Percentiles rank a stretch among this genome's conserved stretches.
These are phyloP conservation scores for Rhizopus stolonifer DNA, from an alignment of 371 early-diverging fungal species.

Conservation along the genomic window DNA sequence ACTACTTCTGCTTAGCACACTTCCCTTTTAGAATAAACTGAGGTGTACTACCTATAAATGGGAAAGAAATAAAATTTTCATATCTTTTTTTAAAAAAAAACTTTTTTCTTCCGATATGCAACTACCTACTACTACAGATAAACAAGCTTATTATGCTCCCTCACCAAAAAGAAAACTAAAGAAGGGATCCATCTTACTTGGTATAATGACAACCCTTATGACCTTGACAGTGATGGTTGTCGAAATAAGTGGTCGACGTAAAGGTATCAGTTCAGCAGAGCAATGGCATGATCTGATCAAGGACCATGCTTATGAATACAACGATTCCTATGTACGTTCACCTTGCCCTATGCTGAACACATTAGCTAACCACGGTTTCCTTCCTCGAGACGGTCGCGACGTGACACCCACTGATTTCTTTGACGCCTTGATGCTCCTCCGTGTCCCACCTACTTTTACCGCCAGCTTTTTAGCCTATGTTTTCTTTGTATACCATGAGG, in stretches of 20 bases:
- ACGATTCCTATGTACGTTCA: conserved; percentile 21
- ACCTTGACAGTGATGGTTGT: conserved; percentile 7
- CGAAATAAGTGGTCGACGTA: conserved; percentile 12
- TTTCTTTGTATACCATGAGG: conserved; percentile 16
- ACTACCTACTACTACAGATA: too few species aligned
- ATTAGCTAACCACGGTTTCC: conserved; percentile 43
- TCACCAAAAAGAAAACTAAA: not conserved
- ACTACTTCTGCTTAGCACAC: not conserved
- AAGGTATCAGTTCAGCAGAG: conserved; percentile 6
- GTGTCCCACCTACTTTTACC: conserved; percentile 8
- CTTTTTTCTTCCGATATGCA: too few species aligned
- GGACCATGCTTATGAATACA: conserved; percentile 26
- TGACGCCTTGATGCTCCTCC: conserved; percentile 19
- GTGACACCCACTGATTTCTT: conserved; percentile 27
- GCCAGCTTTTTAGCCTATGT: conserved; percentile 11
- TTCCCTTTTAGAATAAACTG: not conserved
- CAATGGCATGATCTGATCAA: conserved; percentile 26
- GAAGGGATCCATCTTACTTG: conserved; percentile 1
- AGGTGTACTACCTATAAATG: too few species aligned
- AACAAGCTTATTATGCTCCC: too few species aligned
- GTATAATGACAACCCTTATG: not conserved
- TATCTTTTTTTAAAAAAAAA: not conserved
- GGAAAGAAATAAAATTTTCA: too few species aligned
- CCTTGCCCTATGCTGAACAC: conserved; percentile 45
- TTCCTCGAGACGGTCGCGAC: conserved; percentile 35